Base-by-base conservation (phyloP, 2,329 filamentous ascomycete species). In the Apiospora aurea region DNA sequence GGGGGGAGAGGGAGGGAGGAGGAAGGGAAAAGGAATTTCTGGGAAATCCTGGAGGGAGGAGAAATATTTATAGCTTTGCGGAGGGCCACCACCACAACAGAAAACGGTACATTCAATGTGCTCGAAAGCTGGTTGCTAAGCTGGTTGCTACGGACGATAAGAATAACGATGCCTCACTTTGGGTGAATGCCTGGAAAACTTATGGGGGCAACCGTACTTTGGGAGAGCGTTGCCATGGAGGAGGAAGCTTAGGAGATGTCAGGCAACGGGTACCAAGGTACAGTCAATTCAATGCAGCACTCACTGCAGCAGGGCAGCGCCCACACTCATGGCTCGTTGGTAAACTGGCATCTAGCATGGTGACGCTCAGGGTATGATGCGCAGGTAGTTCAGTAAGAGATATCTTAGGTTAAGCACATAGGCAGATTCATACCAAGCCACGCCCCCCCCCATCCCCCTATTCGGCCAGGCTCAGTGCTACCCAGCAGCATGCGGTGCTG, bases 21-120 rank as follows among this genome's bases (percentile, higher is more conserved):
- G n/a, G 57, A 41, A 61, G 21, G 57, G 18, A 64, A 64, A 64
- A 64, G 41, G 57, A 41, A 14, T 64, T 41, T 41, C 26, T 49
- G 16, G 7, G 29, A 64, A 64, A 41, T 64, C 38, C 57, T 41
- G 57, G 57, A 64, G 34, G 34, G 21, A 64, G 34, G 4, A 29
- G 29, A 24, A 18, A 0, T 64, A 64, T n/a, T 64, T 64, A 64
- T 41, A 2, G 4, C 1, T 34, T 41, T 41, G 29, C 57, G 18
- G 34, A 64, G 57, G 29, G 57, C 34, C 29, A n/a, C 34, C 29
- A 13, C 18, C n/a, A 24, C 18, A 64, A 16, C 53, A 21, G 11
- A 10, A 18, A 61, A 61, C 21, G 53, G 53, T 61, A 18, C 53
- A 61, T 34, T 34, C 26, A 61, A 26, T 34, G 34, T 18, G 34